Conservation (phyloP, 2,329 filamentous ascomycete genomes). For the Fusarium paranaense region DNA sequence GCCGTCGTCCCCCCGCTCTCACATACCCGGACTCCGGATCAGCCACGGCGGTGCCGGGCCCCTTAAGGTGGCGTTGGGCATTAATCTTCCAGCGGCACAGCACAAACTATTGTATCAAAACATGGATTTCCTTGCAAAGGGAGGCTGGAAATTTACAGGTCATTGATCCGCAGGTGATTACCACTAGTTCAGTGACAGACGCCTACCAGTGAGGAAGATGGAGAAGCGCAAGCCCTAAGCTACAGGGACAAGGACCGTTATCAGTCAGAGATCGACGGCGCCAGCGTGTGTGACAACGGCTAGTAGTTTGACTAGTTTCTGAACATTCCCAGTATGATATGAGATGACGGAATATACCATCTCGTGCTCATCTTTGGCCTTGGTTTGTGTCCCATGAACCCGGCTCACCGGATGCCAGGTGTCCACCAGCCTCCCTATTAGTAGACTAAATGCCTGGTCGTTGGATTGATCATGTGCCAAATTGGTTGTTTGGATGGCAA, state of each 20-base stretch:
- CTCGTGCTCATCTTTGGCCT: background rate
- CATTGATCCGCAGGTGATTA: conserved; percentile 1
- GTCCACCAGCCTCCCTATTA: background rate
- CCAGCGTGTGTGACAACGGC: background rate
- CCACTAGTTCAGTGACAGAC: background rate
- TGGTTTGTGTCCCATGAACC: background rate
- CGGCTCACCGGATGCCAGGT: background rate
- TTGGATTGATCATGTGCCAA: background rate
- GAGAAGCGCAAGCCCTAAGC: background rate
- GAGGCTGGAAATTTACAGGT: background rate
- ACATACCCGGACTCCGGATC: background rate
- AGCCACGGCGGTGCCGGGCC: conserved; percentile 8
- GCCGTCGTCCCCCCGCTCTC: background rate
- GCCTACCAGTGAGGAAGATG: background rate
- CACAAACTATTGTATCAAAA: background rate
- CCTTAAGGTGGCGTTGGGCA: background rate
- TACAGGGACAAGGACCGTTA: background rate
- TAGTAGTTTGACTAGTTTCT: background rate
- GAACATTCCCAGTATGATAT: background rate
- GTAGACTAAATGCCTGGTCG: background rate
- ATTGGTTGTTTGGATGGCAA: background rate
- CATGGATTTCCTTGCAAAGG: background rate
- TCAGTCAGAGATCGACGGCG: conserved; percentile 1
- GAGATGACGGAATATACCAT: background rate
- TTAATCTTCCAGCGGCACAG: background rate